A percentile compares a stretch with the other conserved stretches of the same genome.
phyloP scores from a whole-genome alignment of 2,329 filamentous ascomycete genomes.

The Hysterium pulicare region DNA sequence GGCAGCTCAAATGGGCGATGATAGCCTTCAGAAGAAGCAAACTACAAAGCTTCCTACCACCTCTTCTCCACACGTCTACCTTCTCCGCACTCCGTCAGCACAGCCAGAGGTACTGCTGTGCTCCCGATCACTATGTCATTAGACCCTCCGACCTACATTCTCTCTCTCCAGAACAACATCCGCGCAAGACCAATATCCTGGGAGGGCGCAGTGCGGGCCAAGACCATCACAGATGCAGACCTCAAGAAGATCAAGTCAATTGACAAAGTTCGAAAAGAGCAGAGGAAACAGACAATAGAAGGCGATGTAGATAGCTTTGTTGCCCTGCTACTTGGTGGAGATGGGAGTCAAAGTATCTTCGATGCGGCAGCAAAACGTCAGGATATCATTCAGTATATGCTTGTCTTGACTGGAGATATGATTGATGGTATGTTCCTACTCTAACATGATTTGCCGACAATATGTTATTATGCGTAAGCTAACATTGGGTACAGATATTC shows the following conservation, averaged over 20 bases:
- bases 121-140: slow-evolving; percentile 65
- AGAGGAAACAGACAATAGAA: slow-evolving; percentile 79
- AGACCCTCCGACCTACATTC: slow-evolving; percentile 83
- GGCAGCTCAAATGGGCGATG: not conserved
- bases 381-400: slow-evolving; percentile 91
- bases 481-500: slow-evolving; percentile 60
- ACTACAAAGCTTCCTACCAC: slow-evolving; percentile 15
- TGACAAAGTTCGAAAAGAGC: slow-evolving; percentile 92
- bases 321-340: slow-evolving; percentile 70
- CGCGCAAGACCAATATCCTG: slow-evolving; percentile 93
- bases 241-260: slow-evolving; percentile 94
- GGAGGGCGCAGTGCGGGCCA: slow-evolving; percentile 92
- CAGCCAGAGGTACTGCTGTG: not conserved
- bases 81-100: not conserved
- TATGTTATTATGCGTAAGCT: slow-evolving; percentile 17
- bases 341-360: slow-evolving; percentile 68
- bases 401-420: slow-evolving; percentile 84
- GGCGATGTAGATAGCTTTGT: slow-evolving; percentile 76
- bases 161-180: slow-evolving; percentile 94
- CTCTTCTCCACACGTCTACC: slow-evolving; percentile 6
- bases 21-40: slow-evolving; percentile 18
- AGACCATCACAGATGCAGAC: slow-evolving; percentile 90
- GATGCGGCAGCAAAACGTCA: slow-evolving; percentile 76
- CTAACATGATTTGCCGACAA: no score
- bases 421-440: slow-evolving; percentile 64